Percentiles rank a stretch among this genome's conserved stretches.
phyloP scores from a whole-genome alignment of 441 rosid species.

The Bruguiera hainesii region DNA sequence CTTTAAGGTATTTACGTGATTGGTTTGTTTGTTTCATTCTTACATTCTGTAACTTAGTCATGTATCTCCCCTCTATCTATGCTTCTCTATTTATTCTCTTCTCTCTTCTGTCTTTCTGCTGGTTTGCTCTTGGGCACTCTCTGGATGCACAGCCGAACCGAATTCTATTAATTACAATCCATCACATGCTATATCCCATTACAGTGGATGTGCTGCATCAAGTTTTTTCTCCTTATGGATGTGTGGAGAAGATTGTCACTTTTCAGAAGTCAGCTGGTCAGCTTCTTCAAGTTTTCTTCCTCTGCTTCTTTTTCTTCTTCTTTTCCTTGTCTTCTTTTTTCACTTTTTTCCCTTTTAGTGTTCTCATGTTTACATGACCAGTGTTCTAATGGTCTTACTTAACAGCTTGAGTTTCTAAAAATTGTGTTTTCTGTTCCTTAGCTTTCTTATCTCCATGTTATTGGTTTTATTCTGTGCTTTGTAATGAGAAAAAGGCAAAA shows the following conservation, averaged over 20 bases:
- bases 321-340: not conserved
- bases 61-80: conserved; percentile 40
- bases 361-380: conserved; percentile 17
- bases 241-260: conserved; percentile 98
- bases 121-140: conserved; percentile 54
- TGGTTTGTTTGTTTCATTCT: too few species aligned
- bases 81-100: conserved; percentile 51
- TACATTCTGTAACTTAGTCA: not conserved
- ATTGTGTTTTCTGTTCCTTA: conserved; percentile 7
- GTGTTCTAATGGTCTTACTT: conserved; percentile 3
- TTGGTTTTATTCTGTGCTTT: conserved; percentile 4
- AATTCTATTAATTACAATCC: conserved; percentile 92
- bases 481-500: not conserved
- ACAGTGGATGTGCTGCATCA: conserved; percentile 99
- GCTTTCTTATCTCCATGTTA: conserved; percentile 1
- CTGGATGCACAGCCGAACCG: conserved; percentile 92
- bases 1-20: too few species aligned
- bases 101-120: conserved; percentile 39
- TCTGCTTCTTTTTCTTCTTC: conserved; percentile 28
- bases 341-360: not conserved
- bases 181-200: conserved; percentile 98
- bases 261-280: conserved; percentile 99
- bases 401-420: conserved; percentile 10
- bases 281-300: conserved; percentile 43
- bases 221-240: conserved; percentile 96